Base-by-base conservation (phyloP, 805 yeast species). In the Candida gorgasii region DNA sequence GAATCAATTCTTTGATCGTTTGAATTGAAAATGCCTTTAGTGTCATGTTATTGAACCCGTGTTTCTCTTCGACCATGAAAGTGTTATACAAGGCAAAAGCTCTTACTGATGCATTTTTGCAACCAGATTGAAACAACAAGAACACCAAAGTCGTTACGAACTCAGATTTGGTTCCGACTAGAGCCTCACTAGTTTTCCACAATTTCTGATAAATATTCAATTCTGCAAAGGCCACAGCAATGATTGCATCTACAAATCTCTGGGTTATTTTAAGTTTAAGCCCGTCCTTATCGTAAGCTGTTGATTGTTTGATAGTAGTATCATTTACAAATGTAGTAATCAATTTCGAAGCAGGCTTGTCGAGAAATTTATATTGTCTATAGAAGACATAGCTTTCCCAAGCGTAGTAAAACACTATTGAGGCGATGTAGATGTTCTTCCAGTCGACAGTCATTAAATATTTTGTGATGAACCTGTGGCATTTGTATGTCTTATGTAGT, bases 61-160 rank as follows among this genome's bases (percentile, higher is more conserved):
- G 90, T 64, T 80, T 80, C 61, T 92, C 96, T 66, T 93, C 99
- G 52, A 93, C 72, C n/a, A 89, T 90, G 68, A 93, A 93, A 54
- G 84, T 84, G 44, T 76, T 69, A 65, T 89, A 90, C 60, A 85
- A 81, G 7, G 81, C 72, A 16, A 82, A 8, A 5, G 15, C n/a
- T 14, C 17, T 26, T 32, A 18, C 24, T 9, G 8, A 24, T 23
- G 12, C 16, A 11, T 12, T 8, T 5, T 20, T 14, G 6, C 17
- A 5, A 32, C 13, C 8, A 13, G 12, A 20, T 20, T 35, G 26
- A 35, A 35, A 8, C 13, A 35, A 6, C 15, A 35, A 4, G 18
- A 22, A 35, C 28, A 35, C 14, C 19, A 35, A 35, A n/a, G 38
- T 22, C n/a, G 14, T 35, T 9, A 12, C 8, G 27, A 36, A 5